A percentile compares a stretch with the other conserved stretches of the same genome.
Conservation (phyloP, 805 yeast species). For the Kuraishia hungarica region DNA sequence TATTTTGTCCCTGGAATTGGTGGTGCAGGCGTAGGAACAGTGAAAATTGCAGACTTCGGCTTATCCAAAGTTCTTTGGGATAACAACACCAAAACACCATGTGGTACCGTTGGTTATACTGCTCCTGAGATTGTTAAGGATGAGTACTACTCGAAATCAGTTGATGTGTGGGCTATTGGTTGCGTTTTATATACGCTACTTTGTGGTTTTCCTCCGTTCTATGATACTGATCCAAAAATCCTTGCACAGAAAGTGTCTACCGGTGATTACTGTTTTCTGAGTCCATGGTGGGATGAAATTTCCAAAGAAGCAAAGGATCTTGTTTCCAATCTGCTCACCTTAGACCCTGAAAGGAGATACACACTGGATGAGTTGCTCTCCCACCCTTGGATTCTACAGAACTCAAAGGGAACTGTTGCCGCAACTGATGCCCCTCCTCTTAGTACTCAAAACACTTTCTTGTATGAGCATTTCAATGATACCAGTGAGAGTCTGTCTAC, state of each 20-base stretch:
- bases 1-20: constrained; percentile 42
- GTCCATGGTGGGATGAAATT: constrained; percentile 90
- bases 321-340: constrained; percentile 56
- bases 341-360: constrained; percentile 61
- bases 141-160: constrained; percentile 54
- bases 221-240: constrained; percentile 57
- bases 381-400: constrained; percentile 55
- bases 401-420: background rate
- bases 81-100: constrained; percentile 55
- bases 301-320: constrained; percentile 61
- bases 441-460: constrained; percentile 16
- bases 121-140: constrained; percentile 64
- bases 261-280: constrained; percentile 66
- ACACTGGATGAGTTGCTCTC: constrained; percentile 56
- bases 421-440: constrained; percentile 18
- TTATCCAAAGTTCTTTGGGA: constrained; percentile 49
- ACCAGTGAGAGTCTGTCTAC: constrained; percentile 17
- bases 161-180: constrained; percentile 70
- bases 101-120: constrained; percentile 72
- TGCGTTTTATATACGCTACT: constrained; percentile 61
- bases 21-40: constrained; percentile 54
- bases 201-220: constrained; percentile 72
- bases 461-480: constrained; percentile 19
- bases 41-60: constrained; percentile 66
- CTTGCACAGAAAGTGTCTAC: constrained; percentile 60